A percentile compares a stretch with the other conserved stretches of the same genome.
Evolutionary conservation across 768 basidiomycete species (phyloP).

Genomic region (Termitomyces sp.): DNA sequence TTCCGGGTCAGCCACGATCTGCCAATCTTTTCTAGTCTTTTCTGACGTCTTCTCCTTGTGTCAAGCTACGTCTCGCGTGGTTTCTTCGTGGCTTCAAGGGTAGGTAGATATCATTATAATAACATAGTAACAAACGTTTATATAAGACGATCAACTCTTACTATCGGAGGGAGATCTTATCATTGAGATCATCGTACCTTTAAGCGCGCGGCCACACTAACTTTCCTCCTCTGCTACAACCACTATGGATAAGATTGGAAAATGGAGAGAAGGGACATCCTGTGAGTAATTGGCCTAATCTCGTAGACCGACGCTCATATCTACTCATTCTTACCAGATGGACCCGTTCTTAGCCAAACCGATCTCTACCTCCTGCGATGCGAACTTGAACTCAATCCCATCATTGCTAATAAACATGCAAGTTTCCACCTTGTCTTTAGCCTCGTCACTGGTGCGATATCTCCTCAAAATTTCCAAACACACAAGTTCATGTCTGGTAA

Average conservation of each 20-base stretch:
- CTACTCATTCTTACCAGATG: slow-evolving; percentile 44
- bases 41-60: neutral
- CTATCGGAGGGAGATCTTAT: slow-evolving; percentile 12
- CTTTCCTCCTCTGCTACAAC: neutral
- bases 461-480: neutral
- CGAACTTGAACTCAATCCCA: slow-evolving; percentile 71
- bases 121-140: too few relatives aligned
- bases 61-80: neutral
- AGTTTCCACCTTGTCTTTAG: slow-evolving; percentile 71
- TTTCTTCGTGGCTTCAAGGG: neutral
- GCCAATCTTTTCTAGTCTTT: too few relatives aligned
- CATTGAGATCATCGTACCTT: slow-evolving; percentile 4
- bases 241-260: slow-evolving; percentile 28
- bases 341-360: slow-evolving; percentile 75
- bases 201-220: neutral
- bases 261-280: slow-evolving; percentile 43
- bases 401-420: slow-evolving; percentile 49
- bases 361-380: slow-evolving; percentile 78
- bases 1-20: neutral
- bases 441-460: slow-evolving; percentile 55
- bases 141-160: too few relatives aligned
- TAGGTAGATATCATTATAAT: too few relatives aligned
- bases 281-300: slow-evolving; percentile 30
- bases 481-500: neutral
- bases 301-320: neutral